These are phyloP conservation scores for Scutellaria baicalensis DNA, from an alignment of 257 asterid species.

Conservation along the genomic window DNA sequence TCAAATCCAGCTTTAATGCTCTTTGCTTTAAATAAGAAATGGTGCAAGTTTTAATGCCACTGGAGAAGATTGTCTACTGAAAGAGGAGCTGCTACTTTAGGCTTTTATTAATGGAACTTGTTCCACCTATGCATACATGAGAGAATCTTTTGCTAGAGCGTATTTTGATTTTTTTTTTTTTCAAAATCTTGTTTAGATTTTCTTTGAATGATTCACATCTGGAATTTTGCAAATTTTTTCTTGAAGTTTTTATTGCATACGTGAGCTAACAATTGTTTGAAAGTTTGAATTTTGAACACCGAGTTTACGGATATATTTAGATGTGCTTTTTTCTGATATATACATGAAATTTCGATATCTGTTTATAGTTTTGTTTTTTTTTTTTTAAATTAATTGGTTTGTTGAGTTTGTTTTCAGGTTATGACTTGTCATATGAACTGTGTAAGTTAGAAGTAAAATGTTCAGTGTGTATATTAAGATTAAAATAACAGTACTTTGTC, in stretches of 20 bases:
- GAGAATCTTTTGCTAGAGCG: no score
- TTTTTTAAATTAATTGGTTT: background rate
- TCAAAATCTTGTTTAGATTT: background rate
- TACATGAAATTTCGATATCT: background rate
- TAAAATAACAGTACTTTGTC: background rate
- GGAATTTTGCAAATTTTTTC: background rate
- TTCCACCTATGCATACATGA: no score
- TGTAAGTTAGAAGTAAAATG: no score
- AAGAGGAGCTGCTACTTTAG: no score
- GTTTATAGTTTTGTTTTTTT: background rate
- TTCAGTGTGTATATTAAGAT: background rate
- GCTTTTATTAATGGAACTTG: no score
- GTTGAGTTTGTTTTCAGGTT: background rate
- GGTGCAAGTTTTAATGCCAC: no score
- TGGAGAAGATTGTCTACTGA: no score
- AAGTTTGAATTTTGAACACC: background rate
- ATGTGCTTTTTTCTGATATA: background rate
- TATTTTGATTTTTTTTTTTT: background rate
- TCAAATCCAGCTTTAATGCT: no score
- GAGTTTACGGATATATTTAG: background rate
- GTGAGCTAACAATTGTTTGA: background rate
- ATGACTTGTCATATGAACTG: background rate
- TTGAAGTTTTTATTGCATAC: background rate
- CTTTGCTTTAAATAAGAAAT: no score
- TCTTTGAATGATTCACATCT: slow-evolving; percentile 14